Evolutionary conservation across 2,329 filamentous ascomycete genomes (phyloP), one percentile per base, ranked within the genome.

Genomic region (Xylariaceae sp.): DNA sequence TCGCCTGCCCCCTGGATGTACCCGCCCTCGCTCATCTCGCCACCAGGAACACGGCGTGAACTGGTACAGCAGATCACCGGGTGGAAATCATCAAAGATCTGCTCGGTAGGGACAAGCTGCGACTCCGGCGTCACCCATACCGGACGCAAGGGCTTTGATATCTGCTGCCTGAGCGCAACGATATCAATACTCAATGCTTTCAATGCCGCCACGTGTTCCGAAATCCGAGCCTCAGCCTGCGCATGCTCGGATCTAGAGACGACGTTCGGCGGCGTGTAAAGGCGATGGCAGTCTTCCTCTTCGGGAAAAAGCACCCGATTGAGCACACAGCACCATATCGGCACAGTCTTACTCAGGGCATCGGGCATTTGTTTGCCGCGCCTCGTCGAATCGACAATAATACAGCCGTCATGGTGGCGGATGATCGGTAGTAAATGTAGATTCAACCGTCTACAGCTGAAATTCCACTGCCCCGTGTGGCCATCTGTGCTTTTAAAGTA

Each of bases 401-500:
- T 86, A 69, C 85, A 84, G 79, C 91, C 91, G 64, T 88, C 83
- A 70, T 82, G 68, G 53, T 74, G 66, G 57, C 80, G 83, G 52
- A 92, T 78, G 41, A 91, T 65, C 35, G 84, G 78, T 48, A 96
- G 70, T 12, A 97, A 68, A 60, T 95, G 88, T 64, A 96, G 68
- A 68, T 99, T 99, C 65, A 97, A 72, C 60, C 94, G 79, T 59
- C 94, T 76, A 27, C 86, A 80, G 71, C 89, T 96, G 68, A 97
- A 96, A 58, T 85, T 82, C 94, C 94, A 99, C 66, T 95, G 85
- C 6, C 89, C 86, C 50, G 85, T 84, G 70, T 99, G 94, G 1
- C 94, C 94, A 73, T 99, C 94, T 1, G 94, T 99, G 72, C 89
- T 95, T 77, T 99, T 99, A 74, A 97, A 99, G 72, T 97, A 99